Percentiles rank a stretch among this genome's conserved stretches.
Conservation (phyloP, 192 early-diverging fungal species). For the Backusella tuberculispora region DNA sequence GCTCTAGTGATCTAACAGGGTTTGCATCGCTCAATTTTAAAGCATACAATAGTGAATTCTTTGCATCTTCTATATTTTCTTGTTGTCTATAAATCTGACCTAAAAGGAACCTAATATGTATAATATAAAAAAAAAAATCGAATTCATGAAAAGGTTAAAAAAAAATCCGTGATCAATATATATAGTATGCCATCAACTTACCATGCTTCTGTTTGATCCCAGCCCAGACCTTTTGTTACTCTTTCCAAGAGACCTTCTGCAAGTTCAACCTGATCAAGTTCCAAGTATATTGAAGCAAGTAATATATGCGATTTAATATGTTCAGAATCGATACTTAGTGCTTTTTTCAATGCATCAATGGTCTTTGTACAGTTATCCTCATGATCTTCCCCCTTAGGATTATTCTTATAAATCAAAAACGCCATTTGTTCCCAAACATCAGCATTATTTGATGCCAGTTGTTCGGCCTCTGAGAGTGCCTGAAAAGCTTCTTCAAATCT, state of each 20-base stretch:
- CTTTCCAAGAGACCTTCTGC: conserved; percentile 12
- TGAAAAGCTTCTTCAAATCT: conserved; percentile 7
- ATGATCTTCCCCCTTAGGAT: conserved; percentile 50
- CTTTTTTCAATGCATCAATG: conserved; percentile 32
- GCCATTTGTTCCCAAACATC: conserved; percentile 44
- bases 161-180: not conserved
- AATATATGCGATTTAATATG: conserved; percentile 2
- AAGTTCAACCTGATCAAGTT: not conserved
- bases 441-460: not conserved
- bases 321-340: conserved; percentile 1
- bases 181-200: conserved; percentile 32
- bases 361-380: not conserved
- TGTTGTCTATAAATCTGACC: conserved; percentile 50
- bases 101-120: conserved; percentile 41
- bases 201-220: conserved; percentile 26
- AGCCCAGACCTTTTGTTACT: conserved; percentile 6
- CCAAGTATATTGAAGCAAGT: not conserved
- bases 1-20: conserved; percentile 44
- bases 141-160: not conserved
- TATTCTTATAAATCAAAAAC: conserved; percentile 46
- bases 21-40: conserved; percentile 53
- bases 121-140: not conserved
- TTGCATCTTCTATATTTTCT: conserved; percentile 48
- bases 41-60: conserved; percentile 60
- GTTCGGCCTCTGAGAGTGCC: not conserved